Conservation (phyloP, 2,329 filamentous ascomycete species). For the Esteya vermicola region DNA sequence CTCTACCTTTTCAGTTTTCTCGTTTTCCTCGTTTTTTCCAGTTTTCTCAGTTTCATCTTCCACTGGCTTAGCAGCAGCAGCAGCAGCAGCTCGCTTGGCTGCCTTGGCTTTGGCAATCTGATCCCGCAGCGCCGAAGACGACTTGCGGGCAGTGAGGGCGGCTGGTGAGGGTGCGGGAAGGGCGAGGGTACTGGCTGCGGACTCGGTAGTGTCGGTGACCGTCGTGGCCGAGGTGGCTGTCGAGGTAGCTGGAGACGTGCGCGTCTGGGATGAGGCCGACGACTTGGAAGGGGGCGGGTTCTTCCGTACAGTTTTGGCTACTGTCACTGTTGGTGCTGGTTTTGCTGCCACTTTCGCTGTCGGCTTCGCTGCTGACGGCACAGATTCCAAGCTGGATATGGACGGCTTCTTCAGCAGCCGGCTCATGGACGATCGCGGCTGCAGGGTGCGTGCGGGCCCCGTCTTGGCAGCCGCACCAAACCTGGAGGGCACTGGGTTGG, state of each 20-base stretch:
- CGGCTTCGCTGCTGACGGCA: constrained; percentile 3
- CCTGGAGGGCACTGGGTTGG: background rate
- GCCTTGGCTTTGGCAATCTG: constrained; percentile 90
- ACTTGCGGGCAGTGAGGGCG: constrained; percentile 44
- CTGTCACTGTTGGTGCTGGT: constrained; percentile 2
- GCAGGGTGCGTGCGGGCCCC: constrained; percentile 27
- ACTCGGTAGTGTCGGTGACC: constrained; percentile 20
- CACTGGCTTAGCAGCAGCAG: constrained; percentile 5
- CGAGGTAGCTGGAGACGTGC: constrained; percentile 21
- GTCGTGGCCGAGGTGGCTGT: constrained; percentile 23
- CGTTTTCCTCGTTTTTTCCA: background rate
- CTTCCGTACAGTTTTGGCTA: constrained; percentile 21
- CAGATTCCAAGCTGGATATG: constrained; percentile 22
- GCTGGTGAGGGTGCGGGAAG: no score
- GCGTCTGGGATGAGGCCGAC: constrained; percentile 22
- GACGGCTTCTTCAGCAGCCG: constrained; percentile 43
- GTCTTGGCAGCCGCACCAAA: constrained; percentile 22
- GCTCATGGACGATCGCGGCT: constrained; percentile 36
- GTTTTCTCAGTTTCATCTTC: background rate
- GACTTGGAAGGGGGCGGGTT: constrained; percentile 24
- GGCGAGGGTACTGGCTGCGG: constrained; percentile 11
- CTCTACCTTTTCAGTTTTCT: constrained; percentile 12
- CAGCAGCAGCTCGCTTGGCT: constrained; percentile 45
- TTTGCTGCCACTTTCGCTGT: constrained; percentile 18
- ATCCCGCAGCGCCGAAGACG: constrained; percentile 69